phyloP scores from a whole-genome alignment of 805 yeast species.

The Tetrapisispora phaffii region DNA sequence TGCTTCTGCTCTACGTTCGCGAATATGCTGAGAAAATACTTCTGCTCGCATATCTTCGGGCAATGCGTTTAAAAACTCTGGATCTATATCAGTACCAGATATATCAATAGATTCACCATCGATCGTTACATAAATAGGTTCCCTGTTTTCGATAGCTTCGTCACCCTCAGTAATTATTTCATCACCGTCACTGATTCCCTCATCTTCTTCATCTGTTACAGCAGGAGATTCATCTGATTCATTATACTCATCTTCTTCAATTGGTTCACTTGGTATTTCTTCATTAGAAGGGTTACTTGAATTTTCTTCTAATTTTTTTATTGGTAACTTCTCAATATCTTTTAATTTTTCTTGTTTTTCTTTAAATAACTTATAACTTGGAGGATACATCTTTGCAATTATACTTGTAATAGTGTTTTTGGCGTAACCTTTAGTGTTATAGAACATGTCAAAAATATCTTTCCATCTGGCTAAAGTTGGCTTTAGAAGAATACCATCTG shows the following conservation, averaged over 20 bases:
- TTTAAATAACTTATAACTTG: conserved; percentile 26
- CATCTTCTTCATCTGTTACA: too few species aligned
- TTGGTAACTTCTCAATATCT: conserved; percentile 16
- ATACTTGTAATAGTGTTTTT: conserved; percentile 34
- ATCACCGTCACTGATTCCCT: conserved; percentile 5
- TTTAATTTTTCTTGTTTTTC: conserved; percentile 24
- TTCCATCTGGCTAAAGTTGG: conserved; percentile 64
- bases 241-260: conserved; percentile 23
- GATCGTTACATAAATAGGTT: conserved; percentile 60
- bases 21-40: conserved; percentile 73
- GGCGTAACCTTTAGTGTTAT: conserved; percentile 33
- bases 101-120: conserved; percentile 77
- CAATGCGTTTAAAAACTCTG: conserved; percentile 77
- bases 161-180: conserved; percentile 1
- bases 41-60: conserved; percentile 93
- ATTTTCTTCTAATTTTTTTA: conserved; percentile 9
- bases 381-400: conserved; percentile 40
- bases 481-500: conserved; percentile 26
- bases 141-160: conserved; percentile 11
- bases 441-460: conserved; percentile 44
- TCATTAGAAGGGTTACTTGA: background rate
- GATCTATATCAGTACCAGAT: conserved; percentile 84
- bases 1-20: conserved; percentile 61
- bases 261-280: conserved; percentile 1
- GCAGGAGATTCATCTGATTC: conserved; percentile 17